Base-by-base conservation (phyloP, 352 stramenopile genomes). In the Globisporangium lucens region DNA sequence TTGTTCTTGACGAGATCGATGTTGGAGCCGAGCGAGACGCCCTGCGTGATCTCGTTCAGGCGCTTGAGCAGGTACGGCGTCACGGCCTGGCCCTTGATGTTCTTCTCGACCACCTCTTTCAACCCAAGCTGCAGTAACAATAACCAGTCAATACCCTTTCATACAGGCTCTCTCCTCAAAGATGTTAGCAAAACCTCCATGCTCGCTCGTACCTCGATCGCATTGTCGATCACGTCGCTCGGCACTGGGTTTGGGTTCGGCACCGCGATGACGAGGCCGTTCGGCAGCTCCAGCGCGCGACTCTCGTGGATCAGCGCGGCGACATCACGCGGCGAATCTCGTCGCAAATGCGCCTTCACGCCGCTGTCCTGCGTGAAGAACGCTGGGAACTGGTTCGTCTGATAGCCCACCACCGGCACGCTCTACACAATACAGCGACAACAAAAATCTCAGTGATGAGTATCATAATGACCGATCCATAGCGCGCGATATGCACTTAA, bases 1-100 rank as follows among this genome's bases (percentile, higher is more conserved):
- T 99, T 99, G 75, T 98, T 95, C 71, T 97, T 94, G 20, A 99
- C 96, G 22, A 99, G 79, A 17, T 96, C 87, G 57, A 99, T 98
- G 81, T 99, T 99, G 33, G 95, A 98, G 36, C 85, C 74, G 29
- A 99, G 85, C 12, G 89, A 98, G 13, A 71, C 76, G 41, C 97
- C 97, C n/a, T 83, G 77, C 33, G 98, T 99, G 70, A 97, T 91
- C 74, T 99, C 87, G 60, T 98, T 97, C 33, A 99, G 83, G 4
- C 86, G 77, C 70, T 91, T 92, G 46, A 94, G 71, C 59, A 93
- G 64, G 70, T 91, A 93, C 43, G 98, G 98, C 51, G 97, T 99
- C 47, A 99, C 87, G 55, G 91, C 96, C 73, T 95, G 94, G n/a
- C 98, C 98, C 55, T 82, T 74, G 65, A 99, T 96, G 10, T 88